Conservation (phyloP, 2,329 filamentous ascomycete species). For the Fusarium siculi region DNA sequence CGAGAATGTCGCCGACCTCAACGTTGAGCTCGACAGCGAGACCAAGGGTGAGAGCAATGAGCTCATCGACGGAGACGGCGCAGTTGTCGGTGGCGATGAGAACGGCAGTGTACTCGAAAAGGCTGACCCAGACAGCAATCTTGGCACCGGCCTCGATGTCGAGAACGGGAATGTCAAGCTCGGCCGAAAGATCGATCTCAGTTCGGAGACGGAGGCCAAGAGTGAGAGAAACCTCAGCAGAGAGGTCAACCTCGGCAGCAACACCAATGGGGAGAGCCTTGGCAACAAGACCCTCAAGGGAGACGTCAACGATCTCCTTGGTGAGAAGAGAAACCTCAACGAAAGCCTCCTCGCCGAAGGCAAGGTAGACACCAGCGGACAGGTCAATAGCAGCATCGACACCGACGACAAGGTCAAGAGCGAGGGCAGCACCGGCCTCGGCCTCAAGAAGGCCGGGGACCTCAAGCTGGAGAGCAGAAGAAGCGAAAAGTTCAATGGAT, state of each 20-base stretch:
- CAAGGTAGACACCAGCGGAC: conserved; percentile 58
- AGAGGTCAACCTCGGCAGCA: conserved; percentile 45
- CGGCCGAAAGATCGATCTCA: conserved; percentile 55
- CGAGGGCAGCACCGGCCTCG: conserved; percentile 58
- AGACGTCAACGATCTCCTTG: conserved; percentile 52
- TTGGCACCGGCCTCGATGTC: conserved; percentile 55
- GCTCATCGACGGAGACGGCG: conserved; percentile 44
- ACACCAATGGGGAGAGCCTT: conserved; percentile 43
- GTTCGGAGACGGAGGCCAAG: conserved; percentile 63
- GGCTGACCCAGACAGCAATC: conserved; percentile 60
- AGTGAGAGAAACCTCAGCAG: conserved; percentile 58
- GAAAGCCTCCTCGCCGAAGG: conserved; percentile 57
- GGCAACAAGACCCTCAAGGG: conserved; percentile 51
- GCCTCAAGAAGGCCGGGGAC: conserved; percentile 51
- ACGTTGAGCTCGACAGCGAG: conserved; percentile 39
- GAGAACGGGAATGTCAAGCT: conserved; percentile 41
- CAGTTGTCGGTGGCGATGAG: conserved; percentile 52
- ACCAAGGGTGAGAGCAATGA: conserved; percentile 40
- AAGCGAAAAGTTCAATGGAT: conserved; percentile 60
- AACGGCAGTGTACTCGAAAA: conserved; percentile 63
- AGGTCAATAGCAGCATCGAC: conserved; percentile 62
- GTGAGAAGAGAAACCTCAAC: conserved; percentile 55
- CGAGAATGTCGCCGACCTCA: conserved; percentile 47
- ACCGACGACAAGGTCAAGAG: conserved; percentile 63
- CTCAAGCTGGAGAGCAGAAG: conserved; percentile 51